These are phyloP conservation scores for Cephaloascus albidus DNA, from an alignment of 805 yeast species.

Conservation along the genomic window DNA sequence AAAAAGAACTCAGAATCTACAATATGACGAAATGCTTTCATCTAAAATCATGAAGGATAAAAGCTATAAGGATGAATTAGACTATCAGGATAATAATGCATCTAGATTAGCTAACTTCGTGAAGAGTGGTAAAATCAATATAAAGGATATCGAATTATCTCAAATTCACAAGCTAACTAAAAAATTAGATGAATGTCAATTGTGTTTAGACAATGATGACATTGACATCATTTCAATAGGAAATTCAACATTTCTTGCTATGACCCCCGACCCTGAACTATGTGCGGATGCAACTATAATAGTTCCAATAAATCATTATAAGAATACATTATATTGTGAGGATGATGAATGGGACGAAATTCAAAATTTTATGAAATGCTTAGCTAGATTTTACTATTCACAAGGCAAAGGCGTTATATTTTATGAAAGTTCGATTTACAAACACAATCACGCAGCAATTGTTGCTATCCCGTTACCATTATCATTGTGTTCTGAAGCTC, in stretches of 20 bases:
- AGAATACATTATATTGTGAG: slow-evolving; percentile 28
- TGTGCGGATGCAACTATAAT: slow-evolving; percentile 23
- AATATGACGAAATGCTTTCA: slow-evolving; percentile 14
- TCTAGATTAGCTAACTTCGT: slow-evolving; percentile 20
- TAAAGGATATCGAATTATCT: slow-evolving; percentile 14
- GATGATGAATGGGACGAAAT: slow-evolving; percentile 36
- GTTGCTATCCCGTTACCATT: slow-evolving; percentile 33
- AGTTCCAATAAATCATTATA: slow-evolving; percentile 29
- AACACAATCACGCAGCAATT: slow-evolving; percentile 27
- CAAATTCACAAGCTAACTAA: slow-evolving; percentile 15
- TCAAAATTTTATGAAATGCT: slow-evolving; percentile 26
- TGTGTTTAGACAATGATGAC: slow-evolving; percentile 21
- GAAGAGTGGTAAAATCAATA: slow-evolving; percentile 15
- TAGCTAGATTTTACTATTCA: slow-evolving; percentile 28
- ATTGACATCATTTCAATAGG: slow-evolving; percentile 19
- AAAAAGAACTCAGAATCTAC: slow-evolving; percentile 7
- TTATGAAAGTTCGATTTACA: slow-evolving; percentile 30
- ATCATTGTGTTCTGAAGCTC: slow-evolving; percentile 15
- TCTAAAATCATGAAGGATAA: slow-evolving; percentile 25
- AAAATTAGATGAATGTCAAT: slow-evolving; percentile 21
- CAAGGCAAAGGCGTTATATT: slow-evolving; percentile 26
- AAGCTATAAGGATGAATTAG: slow-evolving; percentile 26
- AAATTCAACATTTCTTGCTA: slow-evolving; percentile 22
- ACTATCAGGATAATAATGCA: slow-evolving; percentile 33
- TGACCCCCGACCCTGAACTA: slow-evolving; percentile 31